phyloP scores from a whole-genome alignment of 306 rosid species.

The Rubus parviflorus region DNA sequence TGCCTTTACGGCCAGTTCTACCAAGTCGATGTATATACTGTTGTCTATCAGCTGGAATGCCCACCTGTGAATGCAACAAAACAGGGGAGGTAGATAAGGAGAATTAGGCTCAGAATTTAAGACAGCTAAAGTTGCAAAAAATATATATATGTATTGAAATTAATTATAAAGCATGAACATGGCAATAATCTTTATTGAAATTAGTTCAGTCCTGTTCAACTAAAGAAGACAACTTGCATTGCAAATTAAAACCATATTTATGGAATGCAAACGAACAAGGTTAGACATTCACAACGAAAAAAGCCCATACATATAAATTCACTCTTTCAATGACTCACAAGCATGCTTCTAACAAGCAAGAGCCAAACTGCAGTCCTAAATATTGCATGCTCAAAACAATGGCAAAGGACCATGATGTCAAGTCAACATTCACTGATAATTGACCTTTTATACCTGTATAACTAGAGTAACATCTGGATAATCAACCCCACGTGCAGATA shows the following conservation, averaged over 20 bases:
- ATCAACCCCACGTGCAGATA: constrained; percentile 98
- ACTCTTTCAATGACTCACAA: background rate
- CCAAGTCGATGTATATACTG: constrained; percentile 95
- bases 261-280: background rate
- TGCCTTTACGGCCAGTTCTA: constrained; percentile 93
- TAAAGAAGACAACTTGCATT: background rate
- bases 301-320: background rate
- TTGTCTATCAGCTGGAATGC: constrained; percentile 80
- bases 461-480: constrained; percentile 96
- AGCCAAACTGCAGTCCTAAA: background rate
- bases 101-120: background rate
- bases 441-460: constrained; percentile 59
- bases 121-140: background rate
- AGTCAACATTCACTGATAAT: constrained; percentile 8
- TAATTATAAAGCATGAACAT: background rate
- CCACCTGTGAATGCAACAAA: constrained; percentile 56
- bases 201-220: background rate
- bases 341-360: background rate
- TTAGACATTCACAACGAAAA: background rate
- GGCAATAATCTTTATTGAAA: too few species aligned
- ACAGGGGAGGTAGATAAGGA: background rate
- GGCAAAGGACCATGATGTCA: background rate
- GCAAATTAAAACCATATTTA: background rate
- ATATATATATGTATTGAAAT: background rate
- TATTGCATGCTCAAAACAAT: constrained; percentile 11